A percentile compares a stretch with the other conserved stretches of the same genome.
Conservation (phyloP, 345 rosid genomes). For the Arabis alpina region DNA sequence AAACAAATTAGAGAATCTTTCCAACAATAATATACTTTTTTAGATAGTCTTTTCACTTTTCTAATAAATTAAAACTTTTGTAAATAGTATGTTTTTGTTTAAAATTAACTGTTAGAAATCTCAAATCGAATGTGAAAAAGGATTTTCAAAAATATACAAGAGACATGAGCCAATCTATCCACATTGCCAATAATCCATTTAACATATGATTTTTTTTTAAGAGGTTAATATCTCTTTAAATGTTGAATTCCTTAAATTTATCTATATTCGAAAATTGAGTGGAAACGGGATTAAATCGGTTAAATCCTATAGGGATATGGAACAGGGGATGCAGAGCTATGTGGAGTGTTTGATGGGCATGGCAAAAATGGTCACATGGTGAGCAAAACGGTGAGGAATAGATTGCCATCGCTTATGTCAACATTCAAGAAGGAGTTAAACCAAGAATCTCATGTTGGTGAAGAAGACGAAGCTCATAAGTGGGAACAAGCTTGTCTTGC, state of each 20-base stretch:
- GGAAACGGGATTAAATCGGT: background rate
- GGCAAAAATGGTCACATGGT: slow-evolving; percentile 80
- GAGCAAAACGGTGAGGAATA: slow-evolving; percentile 70
- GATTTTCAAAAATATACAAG: too few species aligned
- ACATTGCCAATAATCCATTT: too few species aligned
- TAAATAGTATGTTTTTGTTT: background rate
- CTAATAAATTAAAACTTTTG: background rate
- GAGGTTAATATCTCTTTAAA: too few species aligned
- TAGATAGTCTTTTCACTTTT: too few species aligned
- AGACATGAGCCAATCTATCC: too few species aligned
- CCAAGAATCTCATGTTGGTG: slow-evolving; percentile 34
- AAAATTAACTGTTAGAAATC: too few species aligned
- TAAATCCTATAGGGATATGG: slow-evolving; percentile 56
- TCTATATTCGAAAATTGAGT: background rate
- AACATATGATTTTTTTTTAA: too few species aligned
- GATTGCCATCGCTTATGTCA: slow-evolving; percentile 62
- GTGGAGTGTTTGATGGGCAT: slow-evolving; percentile 92
- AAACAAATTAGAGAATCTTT: too few species aligned
- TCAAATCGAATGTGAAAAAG: too few species aligned
- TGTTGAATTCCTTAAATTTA: too few species aligned
- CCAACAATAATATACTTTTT: too few species aligned
- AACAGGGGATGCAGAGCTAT: slow-evolving; percentile 52
- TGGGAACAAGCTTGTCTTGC: slow-evolving; percentile 46
- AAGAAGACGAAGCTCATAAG: slow-evolving; percentile 29
- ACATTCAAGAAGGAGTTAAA: slow-evolving; percentile 48